Evolutionary conservation across 805 yeast species (phyloP).

Genomic region (Candida caryicola): DNA sequence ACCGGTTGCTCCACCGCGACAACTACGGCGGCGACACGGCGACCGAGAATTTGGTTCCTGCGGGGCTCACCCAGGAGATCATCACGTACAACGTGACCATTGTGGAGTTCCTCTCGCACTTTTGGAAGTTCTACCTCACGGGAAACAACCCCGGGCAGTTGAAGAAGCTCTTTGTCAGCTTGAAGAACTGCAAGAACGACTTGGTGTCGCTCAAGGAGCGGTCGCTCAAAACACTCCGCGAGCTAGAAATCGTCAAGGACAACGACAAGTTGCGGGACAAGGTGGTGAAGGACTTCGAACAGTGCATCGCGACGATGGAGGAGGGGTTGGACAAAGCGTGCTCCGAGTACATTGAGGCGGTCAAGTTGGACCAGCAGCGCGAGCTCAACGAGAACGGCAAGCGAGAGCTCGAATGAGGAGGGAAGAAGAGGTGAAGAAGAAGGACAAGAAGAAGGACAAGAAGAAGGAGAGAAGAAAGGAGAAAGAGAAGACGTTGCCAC

Average conservation of each 20-base stretch:
- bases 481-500: too few species aligned
- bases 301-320: constrained; percentile 31
- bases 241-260: constrained; percentile 16
- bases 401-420: too few species aligned
- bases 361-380: constrained; percentile 14
- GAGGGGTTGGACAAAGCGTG: constrained; percentile 34
- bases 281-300: constrained; percentile 29
- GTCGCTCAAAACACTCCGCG: constrained; percentile 12
- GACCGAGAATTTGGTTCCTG: constrained; percentile 34
- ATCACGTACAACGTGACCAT: constrained; percentile 37
- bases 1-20: constrained; percentile 31
- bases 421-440: too few species aligned
- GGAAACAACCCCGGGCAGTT: constrained; percentile 38
- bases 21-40: constrained; percentile 12
- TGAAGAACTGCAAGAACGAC: constrained; percentile 33
- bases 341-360: constrained; percentile 33
- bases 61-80: constrained; percentile 28
- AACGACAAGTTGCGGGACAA: constrained; percentile 35
- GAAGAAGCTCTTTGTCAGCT: constrained; percentile 34
- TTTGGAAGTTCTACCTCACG: constrained; percentile 38
- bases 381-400: too few species aligned
- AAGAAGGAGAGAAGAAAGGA: constrained; percentile 1
- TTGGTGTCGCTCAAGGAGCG: constrained; percentile 27
- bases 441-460: too few species aligned
- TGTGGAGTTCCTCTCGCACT: constrained; percentile 43